Evolutionary conservation across 164 flowering plant species (phyloP).

Genomic region (Santalum album): DNA sequence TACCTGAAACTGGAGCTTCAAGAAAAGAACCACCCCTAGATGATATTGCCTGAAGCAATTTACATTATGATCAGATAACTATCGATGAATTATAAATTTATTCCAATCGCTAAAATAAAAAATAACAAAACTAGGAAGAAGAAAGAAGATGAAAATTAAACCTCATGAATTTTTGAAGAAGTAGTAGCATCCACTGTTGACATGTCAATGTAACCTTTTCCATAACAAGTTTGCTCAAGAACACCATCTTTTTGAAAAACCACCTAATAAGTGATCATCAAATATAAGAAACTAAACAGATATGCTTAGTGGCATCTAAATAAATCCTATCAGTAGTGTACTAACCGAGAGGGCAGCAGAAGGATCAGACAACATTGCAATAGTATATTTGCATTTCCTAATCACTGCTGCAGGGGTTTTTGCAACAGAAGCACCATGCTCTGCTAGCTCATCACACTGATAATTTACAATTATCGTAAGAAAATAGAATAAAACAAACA

Average conservation of each 20-base stretch:
- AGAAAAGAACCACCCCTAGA: constrained; percentile 74
- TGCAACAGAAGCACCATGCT: constrained; percentile 77
- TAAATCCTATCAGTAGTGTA: constrained; percentile 3
- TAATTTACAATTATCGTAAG: too few species aligned
- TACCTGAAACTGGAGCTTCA: constrained; percentile 98
- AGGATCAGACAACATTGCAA: constrained; percentile 94
- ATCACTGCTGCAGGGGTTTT: constrained; percentile 85
- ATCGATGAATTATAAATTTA: too few species aligned
- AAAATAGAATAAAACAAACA: not conserved
- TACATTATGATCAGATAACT: too few species aligned
- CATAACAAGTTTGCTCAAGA: constrained; percentile 66
- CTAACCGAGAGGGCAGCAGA: constrained; percentile 82
- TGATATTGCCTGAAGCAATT: constrained; percentile 50
- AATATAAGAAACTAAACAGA: not conserved
- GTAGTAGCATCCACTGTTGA: constrained; percentile 97
- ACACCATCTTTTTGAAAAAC: constrained; percentile 85
- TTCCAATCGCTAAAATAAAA: not conserved
- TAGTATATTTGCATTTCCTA: constrained; percentile 80
- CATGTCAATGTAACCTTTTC: constrained; percentile 95
- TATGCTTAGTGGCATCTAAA: not conserved
- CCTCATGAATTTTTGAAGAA: constrained; percentile 75
- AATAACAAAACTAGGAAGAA: not conserved
- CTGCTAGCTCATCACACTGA: constrained; percentile 85
- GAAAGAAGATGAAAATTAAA: constrained; percentile 11
- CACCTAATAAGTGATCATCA: constrained; percentile 40